Base-by-base conservation (phyloP, 2,329 filamentous ascomycete species). In the Leptosphaerulina australis region DNA sequence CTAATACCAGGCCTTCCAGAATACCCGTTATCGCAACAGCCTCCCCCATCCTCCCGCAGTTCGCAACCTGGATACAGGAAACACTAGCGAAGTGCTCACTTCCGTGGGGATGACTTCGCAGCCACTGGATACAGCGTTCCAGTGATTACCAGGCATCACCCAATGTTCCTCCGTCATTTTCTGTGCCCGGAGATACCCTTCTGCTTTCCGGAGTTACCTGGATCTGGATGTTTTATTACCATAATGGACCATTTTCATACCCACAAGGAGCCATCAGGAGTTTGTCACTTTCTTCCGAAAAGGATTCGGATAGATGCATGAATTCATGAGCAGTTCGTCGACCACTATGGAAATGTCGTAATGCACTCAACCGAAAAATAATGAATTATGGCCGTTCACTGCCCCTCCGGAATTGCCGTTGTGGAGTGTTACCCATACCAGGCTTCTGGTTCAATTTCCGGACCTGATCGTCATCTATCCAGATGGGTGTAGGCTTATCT, bases 181-280 rank as follows among this genome's bases (percentile, higher is more conserved):
- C 53, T 57, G 57, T 60, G 53, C 61, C 67, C 58, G 66, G 66
- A 70, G 66, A 71, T 71, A 71, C 67, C 69, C 68, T 58, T 65
- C 53, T 58, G 60, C 51, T 58, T 67, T 64, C 58, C 62, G 62
- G 68, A 66, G 58, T 59, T 57, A 58, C 55, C 58, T 63, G 58
- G 67, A 65, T 66, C 66, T 61, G 65, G 61, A 59, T 57, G 62
- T 59, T 51, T 53, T 60, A 55, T 46, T 61, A 57, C 51, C 62
- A 60, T 64, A 59, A 66, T 64, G 56, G 58, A 58, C 57, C 53
- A 46, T 62, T 41, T 58, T 61, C 55, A 54, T 54, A 50, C 53
- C 51, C 57, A 53, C 38, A 58, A 46, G 67, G 63, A 63, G 55
- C 51, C 57, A 36, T 55, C 49, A 51, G 59, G 56, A 59, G 62